phyloP scores from a whole-genome alignment of 2,329 filamentous ascomycete genomes.

The Fusarium annulatum region DNA sequence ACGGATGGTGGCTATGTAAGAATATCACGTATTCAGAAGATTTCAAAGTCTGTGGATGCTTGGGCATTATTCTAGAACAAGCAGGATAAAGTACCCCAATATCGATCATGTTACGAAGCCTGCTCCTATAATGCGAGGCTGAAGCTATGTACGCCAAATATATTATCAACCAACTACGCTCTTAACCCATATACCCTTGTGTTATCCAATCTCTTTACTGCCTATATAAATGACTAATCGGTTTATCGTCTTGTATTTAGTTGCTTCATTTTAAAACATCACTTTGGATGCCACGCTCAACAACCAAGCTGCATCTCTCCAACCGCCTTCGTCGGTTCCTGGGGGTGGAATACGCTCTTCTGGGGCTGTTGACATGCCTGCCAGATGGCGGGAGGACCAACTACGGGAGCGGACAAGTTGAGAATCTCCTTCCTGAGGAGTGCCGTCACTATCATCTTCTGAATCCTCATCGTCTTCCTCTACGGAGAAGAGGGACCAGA shows the following conservation, averaged over 20 bases:
- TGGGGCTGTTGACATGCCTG: slow-evolving; percentile 54
- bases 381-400: slow-evolving; percentile 53
- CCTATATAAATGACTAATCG: slow-evolving; percentile 1
- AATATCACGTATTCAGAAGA: background rate
- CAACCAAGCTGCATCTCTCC: slow-evolving; percentile 76
- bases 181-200: background rate
- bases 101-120: background rate
- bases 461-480: slow-evolving; percentile 68
- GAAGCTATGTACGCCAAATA: slow-evolving; percentile 6
- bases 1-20: background rate
- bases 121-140: background rate
- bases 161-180: slow-evolving; percentile 21
- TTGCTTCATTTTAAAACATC: slow-evolving; percentile 57
- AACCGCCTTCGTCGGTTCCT: slow-evolving; percentile 67
- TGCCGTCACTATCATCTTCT: slow-evolving; percentile 55
- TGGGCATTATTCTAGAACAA: background rate
- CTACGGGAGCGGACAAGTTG: slow-evolving; percentile 46
- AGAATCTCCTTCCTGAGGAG: slow-evolving; percentile 42
- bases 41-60: background rate
- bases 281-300: slow-evolving; percentile 73
- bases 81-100: background rate
- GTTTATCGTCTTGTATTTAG: background rate
- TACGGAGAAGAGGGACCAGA: slow-evolving; percentile 72
- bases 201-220: slow-evolving; percentile 1
- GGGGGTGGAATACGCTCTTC: slow-evolving; percentile 61